Conservation (phyloP, 169 alveolate genomes). For the Toxoplasma gondii region DNA sequence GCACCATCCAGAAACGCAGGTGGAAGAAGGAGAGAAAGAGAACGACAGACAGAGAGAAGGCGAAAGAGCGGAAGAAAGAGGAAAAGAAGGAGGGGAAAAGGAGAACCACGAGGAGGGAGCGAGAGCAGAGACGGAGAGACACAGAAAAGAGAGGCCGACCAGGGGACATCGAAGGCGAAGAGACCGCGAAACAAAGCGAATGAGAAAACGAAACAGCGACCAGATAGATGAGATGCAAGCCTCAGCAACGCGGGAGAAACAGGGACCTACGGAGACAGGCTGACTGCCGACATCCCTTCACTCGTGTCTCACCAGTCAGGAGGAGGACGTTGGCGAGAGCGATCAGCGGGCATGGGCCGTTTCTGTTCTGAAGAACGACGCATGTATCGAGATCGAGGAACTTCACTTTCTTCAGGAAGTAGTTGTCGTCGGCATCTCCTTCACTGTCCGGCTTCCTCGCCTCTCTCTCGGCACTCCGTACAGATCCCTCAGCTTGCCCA, state of each 20-base stretch:
- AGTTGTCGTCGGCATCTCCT: background rate
- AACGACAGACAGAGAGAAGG: background rate
- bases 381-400: constrained; percentile 1
- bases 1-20: background rate
- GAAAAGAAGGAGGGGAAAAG: background rate
- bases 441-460: background rate
- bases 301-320: background rate
- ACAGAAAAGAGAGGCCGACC: no score
- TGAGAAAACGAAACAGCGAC: background rate
- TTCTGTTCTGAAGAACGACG: constrained; percentile 13
- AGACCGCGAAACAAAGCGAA: background rate
- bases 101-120: background rate
- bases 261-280: no score
- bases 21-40: background rate
- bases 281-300: background rate
- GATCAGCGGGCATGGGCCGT: constrained; percentile 57
- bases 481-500: background rate
- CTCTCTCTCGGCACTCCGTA: background rate
- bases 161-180: background rate
- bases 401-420: background rate
- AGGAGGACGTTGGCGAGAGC: constrained; percentile 48
- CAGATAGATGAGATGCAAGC: no score
- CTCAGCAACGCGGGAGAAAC: no score
- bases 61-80: no score
- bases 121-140: background rate